These are phyloP conservation scores for Talaromyces piceae DNA, from an alignment of 2,329 filamentous ascomycete species.

Conservation along the genomic window DNA sequence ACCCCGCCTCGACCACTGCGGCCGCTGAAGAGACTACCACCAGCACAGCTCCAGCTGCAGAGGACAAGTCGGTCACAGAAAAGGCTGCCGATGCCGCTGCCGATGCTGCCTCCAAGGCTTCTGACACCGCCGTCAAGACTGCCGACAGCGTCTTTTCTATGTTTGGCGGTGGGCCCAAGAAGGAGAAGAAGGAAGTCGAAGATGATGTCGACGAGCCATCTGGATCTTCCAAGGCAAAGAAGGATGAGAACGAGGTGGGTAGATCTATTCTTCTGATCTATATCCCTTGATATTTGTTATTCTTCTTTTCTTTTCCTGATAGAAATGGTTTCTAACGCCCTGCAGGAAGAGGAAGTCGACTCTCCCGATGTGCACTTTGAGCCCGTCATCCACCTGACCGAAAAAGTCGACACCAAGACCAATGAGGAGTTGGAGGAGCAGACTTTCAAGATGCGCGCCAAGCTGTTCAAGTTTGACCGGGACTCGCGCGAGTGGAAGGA, in stretches of 20 bases:
- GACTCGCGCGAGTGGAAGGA: conserved; percentile 97
- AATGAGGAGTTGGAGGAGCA: conserved; percentile 98
- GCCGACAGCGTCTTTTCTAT: conserved; percentile 78
- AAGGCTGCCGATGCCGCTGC: conserved; percentile 26
- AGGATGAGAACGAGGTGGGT: conserved; percentile 51
- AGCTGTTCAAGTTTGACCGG: conserved; percentile 96
- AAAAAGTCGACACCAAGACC: conserved; percentile 95
- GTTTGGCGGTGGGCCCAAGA: conserved; percentile 97
- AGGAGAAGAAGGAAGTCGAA: conserved; percentile 81
- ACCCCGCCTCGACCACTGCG: conserved; percentile 35
- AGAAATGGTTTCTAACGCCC: background rate
- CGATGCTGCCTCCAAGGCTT: conserved; percentile 32
- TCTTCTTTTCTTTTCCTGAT: too few species aligned
- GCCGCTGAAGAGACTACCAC: conserved; percentile 26
- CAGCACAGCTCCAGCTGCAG: conserved; percentile 24
- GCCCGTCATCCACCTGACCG: conserved; percentile 89
- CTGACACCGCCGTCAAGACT: conserved; percentile 38
- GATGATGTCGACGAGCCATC: conserved; percentile 80
- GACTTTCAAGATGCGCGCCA: conserved; percentile 98
- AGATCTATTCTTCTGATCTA: conserved; percentile 25
- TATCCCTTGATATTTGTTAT: background rate
- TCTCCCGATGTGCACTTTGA: conserved; percentile 95
- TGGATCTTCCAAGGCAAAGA: conserved; percentile 77
- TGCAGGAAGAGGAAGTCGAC: conserved; percentile 67
- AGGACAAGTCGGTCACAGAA: conserved; percentile 23